Percentiles rank a stretch among this genome's conserved stretches.
Conservation (phyloP, 306 rosid genomes). For the Quercus engelmannii region DNA sequence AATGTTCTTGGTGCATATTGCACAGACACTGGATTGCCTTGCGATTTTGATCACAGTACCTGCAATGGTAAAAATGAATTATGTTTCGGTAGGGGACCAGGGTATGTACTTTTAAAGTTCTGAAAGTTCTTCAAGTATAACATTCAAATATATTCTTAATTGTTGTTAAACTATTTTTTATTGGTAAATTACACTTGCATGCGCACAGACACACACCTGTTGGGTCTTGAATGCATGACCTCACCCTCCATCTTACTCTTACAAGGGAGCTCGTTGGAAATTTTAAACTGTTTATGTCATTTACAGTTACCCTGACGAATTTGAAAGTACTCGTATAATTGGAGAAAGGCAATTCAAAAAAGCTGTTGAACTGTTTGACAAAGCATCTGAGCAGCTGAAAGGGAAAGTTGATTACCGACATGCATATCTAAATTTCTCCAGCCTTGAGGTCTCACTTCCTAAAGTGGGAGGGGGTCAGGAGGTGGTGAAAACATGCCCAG, state of each 20-base stretch:
- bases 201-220: too few relatives aligned
- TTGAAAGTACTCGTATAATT: slow-evolving; percentile 89
- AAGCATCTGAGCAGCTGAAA: slow-evolving; percentile 60
- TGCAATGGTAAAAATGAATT: slow-evolving; percentile 81
- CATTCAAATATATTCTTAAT: not conserved
- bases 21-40: slow-evolving; percentile 78
- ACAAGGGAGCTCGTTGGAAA: not conserved
- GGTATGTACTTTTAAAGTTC: slow-evolving; percentile 40
- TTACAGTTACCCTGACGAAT: slow-evolving; percentile 85
- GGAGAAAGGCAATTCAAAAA: slow-evolving; percentile 81
- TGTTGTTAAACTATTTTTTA: too few relatives aligned
- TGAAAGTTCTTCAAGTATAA: not conserved
- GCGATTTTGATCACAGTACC: slow-evolving; percentile 94
- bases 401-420: slow-evolving; percentile 81
- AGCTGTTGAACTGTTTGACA: slow-evolving; percentile 69
- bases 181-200: too few relatives aligned
- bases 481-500: slow-evolving; percentile 79
- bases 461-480: slow-evolving; percentile 47
- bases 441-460: slow-evolving; percentile 59
- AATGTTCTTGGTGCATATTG: slow-evolving; percentile 89
- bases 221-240: too few relatives aligned
- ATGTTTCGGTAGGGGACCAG: slow-evolving; percentile 88
- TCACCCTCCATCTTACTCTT: too few relatives aligned
- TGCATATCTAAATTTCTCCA: slow-evolving; percentile 69
- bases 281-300: not conserved